These are phyloP conservation scores for Annulohypoxylon stygium DNA, from an alignment of 495 filamentous ascomycete species.

Conservation along the genomic window DNA sequence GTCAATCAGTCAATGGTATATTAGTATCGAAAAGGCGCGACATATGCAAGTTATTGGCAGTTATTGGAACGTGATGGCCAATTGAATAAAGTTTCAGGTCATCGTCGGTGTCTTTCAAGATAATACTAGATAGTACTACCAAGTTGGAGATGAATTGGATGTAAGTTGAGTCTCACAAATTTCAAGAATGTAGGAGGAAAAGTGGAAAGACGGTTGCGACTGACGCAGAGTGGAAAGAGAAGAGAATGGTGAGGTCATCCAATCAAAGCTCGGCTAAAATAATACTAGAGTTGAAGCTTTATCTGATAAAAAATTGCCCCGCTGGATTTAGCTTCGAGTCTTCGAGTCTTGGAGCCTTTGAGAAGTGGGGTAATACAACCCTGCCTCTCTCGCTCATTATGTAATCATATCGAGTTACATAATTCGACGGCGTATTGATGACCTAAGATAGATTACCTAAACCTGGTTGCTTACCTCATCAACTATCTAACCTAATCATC, in stretches of 20 bases:
- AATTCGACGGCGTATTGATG: no score
- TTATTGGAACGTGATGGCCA: not conserved
- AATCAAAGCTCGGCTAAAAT: conserved; percentile 43
- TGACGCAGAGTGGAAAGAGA: not conserved
- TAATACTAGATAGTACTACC: not conserved
- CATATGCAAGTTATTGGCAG: not conserved
- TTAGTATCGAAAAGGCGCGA: not conserved
- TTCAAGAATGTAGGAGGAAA: no score
- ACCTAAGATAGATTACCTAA: no score
- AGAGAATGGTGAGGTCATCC: conserved; percentile 45
- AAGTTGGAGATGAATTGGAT: conserved; percentile 1
- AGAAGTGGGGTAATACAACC: no score
- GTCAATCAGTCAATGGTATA: not conserved
- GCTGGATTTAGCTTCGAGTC: not conserved
- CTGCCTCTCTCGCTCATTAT: not conserved
- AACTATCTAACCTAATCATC: no score
- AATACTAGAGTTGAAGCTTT: conserved; percentile 12
- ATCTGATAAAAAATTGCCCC: conserved; percentile 15
- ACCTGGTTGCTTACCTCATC: no score
- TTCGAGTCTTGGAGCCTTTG: no score
- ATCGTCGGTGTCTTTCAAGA: conserved; percentile 8
- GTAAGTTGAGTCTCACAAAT: not conserved
- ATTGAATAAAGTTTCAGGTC: conserved; percentile 3
- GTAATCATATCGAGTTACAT: no score
- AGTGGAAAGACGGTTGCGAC: not conserved